Conservation (phyloP, 2,329 filamentous ascomycete species). For the Knufia petricola region DNA sequence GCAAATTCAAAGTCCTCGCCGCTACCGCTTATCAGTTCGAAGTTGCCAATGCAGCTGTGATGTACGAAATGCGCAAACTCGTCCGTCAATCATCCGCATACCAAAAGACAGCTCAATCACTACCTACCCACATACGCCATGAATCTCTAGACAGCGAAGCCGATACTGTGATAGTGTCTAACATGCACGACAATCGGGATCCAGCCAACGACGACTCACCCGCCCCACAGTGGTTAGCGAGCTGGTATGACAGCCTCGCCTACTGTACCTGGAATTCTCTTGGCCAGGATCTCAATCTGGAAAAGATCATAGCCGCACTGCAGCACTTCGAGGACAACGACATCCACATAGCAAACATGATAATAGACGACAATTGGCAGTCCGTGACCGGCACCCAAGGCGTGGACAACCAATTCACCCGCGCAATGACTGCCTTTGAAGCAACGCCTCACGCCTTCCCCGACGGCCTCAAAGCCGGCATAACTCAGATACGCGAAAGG, state of each 20-base stretch:
- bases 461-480: slow-evolving; percentile 61
- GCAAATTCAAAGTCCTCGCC: slow-evolving; percentile 55
- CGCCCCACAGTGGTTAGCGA: slow-evolving; percentile 56
- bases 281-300: slow-evolving; percentile 70
- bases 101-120: slow-evolving; percentile 13
- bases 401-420: slow-evolving; percentile 39
- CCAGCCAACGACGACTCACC: slow-evolving; percentile 34
- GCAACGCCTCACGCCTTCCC: slow-evolving; percentile 74
- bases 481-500: slow-evolving; percentile 57
- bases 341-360: slow-evolving; percentile 73
- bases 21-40: slow-evolving; percentile 66
- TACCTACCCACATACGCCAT: slow-evolving; percentile 20
- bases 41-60: slow-evolving; percentile 64
- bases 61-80: slow-evolving; percentile 75
- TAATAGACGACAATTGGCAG: slow-evolving; percentile 98
- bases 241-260: slow-evolving; percentile 86
- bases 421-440: slow-evolving; percentile 72
- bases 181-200: slow-evolving; percentile 40
- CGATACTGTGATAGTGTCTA: slow-evolving; percentile 37
- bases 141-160: slow-evolving; percentile 32
- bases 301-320: slow-evolving; percentile 70
- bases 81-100: slow-evolving; percentile 33
- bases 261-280: slow-evolving; percentile 97
- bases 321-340: slow-evolving; percentile 59
- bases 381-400: slow-evolving; percentile 51